Conservation (phyloP, 192 early-diverging fungal genomes). For the Backusella tuberculispora region DNA sequence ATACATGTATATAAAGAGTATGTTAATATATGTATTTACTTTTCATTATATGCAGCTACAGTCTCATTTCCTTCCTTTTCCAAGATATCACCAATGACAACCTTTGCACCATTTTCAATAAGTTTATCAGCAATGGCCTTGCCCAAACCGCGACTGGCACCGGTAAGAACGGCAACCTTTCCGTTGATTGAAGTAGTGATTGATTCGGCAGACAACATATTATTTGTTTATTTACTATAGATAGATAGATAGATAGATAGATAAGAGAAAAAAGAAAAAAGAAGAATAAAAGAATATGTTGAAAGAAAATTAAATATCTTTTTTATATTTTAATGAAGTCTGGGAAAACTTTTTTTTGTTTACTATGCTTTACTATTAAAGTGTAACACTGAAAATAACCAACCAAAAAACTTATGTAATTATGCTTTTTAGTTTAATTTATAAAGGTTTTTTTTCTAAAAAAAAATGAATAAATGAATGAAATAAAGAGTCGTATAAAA, state of each 20-base stretch:
- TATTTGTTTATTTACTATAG: not conserved
- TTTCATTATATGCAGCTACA: slow-evolving; percentile 18
- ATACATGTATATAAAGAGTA: not conserved
- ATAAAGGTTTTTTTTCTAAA: no score
- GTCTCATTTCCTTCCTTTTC: slow-evolving; percentile 31
- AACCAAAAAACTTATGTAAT: no score
- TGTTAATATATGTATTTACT: slow-evolving; percentile 14
- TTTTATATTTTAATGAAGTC: no score
- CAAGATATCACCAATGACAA: slow-evolving; percentile 39
- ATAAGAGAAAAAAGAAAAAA: not conserved
- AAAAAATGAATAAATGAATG: no score
- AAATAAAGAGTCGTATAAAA: no score
- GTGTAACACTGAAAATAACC: no score
- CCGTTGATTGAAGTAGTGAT: not conserved
- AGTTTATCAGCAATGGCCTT: slow-evolving; percentile 83
- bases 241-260: not conserved
- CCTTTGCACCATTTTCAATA: slow-evolving; percentile 64
- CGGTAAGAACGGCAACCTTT: slow-evolving; percentile 68
- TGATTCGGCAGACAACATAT: slow-evolving; percentile 12
- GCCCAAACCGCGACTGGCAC: slow-evolving; percentile 86
- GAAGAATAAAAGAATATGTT: not conserved
- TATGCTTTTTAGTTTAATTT: no score
- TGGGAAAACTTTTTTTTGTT: no score
- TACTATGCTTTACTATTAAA: no score
- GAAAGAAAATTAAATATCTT: no score